Evolutionary conservation across 306 rosid species (phyloP).

Genomic region (Pyrus pyrifolia): DNA sequence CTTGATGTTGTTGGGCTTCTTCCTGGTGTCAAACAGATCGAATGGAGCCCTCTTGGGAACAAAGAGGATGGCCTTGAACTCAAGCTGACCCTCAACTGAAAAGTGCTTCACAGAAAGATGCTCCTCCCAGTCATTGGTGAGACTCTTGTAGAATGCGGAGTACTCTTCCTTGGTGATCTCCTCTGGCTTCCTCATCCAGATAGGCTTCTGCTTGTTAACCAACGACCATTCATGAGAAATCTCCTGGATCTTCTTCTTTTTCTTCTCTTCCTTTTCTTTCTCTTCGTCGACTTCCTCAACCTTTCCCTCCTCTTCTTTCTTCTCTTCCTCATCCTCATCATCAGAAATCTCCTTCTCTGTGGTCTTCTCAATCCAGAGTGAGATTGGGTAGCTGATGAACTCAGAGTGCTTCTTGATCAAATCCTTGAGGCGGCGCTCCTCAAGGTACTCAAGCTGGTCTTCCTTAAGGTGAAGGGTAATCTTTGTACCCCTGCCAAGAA

Average conservation of each 20-base stretch:
- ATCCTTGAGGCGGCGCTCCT: slow-evolving; percentile 83
- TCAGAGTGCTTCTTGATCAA: slow-evolving; percentile 92
- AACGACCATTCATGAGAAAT: slow-evolving; percentile 81
- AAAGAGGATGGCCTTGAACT: slow-evolving; percentile 87
- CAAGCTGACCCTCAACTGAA: slow-evolving; percentile 95
- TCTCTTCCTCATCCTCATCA: slow-evolving; percentile 87
- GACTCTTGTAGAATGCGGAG: slow-evolving; percentile 88
- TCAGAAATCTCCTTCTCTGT: slow-evolving; percentile 89
- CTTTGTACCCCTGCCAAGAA: slow-evolving; percentile 83
- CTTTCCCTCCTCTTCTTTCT: slow-evolving; percentile 88
- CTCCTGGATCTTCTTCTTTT: slow-evolving; percentile 84
- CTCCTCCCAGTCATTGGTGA: slow-evolving; percentile 95
- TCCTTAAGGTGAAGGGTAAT: slow-evolving; percentile 75
- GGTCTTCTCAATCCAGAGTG: slow-evolving; percentile 90
- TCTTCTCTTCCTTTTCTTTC: slow-evolving; percentile 80
- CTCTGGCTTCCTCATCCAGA: slow-evolving; percentile 98
- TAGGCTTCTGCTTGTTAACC: slow-evolving; percentile 96
- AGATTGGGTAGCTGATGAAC: slow-evolving; percentile 94
- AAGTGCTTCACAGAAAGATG: slow-evolving; percentile 88
- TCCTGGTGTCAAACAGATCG: slow-evolving; percentile 85
- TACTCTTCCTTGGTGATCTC: slow-evolving; percentile 83
- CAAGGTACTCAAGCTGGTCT: slow-evolving; percentile 92
- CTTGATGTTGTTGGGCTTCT: slow-evolving; percentile 92
- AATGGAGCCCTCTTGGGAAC: slow-evolving; percentile 96
- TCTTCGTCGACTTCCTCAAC: slow-evolving; percentile 90